Evolutionary conservation across 2,329 filamentous ascomycete genomes (phyloP).

Genomic region (Colletotrichum sp.): DNA sequence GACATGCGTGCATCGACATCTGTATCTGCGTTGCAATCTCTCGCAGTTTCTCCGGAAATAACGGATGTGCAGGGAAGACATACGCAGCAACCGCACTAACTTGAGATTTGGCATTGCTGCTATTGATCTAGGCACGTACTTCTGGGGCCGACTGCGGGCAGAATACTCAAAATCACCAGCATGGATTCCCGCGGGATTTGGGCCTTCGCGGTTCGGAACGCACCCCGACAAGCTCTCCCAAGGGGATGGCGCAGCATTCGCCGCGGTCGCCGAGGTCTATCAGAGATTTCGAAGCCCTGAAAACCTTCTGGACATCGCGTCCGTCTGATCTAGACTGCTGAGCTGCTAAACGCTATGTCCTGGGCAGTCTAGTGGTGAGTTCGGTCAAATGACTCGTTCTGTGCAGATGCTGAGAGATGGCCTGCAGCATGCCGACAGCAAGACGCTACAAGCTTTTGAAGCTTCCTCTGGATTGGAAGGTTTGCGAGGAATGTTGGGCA

Average conservation of each 20-base stretch:
- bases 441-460: background rate
- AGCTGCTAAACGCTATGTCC: background rate
- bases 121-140: background rate
- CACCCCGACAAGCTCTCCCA: background rate
- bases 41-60: background rate
- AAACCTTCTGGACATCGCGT: background rate
- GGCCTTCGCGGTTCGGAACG: background rate
- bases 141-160: background rate
- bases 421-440: background rate
- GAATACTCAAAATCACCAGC: background rate
- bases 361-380: background rate
- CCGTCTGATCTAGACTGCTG: background rate
- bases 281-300: background rate
- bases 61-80: background rate
- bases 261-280: background rate
- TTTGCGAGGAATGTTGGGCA: background rate
- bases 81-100: background rate
- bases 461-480: background rate
- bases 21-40: background rate
- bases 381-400: background rate
- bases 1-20: background rate
- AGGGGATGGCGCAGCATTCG: background rate
- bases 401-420: background rate
- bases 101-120: background rate
- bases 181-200: background rate